Evolutionary conservation across 768 basidiomycete species (phyloP).

Genomic region (Ramaria sp.): DNA sequence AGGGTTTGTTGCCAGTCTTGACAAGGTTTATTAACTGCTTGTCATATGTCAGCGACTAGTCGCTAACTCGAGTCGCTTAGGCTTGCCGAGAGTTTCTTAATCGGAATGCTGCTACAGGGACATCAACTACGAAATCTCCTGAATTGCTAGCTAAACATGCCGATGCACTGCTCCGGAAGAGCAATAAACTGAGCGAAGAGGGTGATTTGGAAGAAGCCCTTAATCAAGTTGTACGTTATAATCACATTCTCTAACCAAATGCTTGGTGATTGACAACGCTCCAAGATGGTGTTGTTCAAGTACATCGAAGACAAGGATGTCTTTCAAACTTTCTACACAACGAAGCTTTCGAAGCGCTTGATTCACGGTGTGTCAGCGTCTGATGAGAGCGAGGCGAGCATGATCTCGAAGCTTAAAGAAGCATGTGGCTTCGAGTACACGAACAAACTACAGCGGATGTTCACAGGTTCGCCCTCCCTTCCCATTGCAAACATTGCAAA

Average conservation of each 20-base stretch:
- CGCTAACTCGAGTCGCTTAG: conserved; percentile 25
- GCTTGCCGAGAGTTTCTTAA: conserved; percentile 96
- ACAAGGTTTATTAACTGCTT: conserved; percentile 29
- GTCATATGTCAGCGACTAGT: not conserved
- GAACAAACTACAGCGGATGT: conserved; percentile 93
- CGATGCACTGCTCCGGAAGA: conserved; percentile 83
- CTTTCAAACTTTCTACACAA: conserved; percentile 96
- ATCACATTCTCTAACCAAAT: not conserved
- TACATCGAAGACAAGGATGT: conserved; percentile 99
- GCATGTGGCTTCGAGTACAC: conserved; percentile 96
- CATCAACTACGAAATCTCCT: conserved; percentile 77
- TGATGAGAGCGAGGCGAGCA: conserved; percentile 92
- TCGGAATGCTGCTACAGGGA: conserved; percentile 78
- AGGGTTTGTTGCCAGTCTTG: conserved; percentile 80
- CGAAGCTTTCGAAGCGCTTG: conserved; percentile 85
- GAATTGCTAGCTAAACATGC: conserved; percentile 89
- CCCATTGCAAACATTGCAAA: not conserved
- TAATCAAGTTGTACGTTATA: conserved; percentile 67
- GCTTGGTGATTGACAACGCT: conserved; percentile 6
- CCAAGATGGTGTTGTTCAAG: conserved; percentile 93
- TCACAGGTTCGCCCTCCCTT: conserved; percentile 52
- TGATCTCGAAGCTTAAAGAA: conserved; percentile 97
- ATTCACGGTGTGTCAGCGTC: conserved; percentile 87
- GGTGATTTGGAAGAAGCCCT: conserved; percentile 83
- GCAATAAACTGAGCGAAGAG: conserved; percentile 90